Conservation (phyloP, 441 rosid species). For the Arabidopsis hybrid region DNA sequence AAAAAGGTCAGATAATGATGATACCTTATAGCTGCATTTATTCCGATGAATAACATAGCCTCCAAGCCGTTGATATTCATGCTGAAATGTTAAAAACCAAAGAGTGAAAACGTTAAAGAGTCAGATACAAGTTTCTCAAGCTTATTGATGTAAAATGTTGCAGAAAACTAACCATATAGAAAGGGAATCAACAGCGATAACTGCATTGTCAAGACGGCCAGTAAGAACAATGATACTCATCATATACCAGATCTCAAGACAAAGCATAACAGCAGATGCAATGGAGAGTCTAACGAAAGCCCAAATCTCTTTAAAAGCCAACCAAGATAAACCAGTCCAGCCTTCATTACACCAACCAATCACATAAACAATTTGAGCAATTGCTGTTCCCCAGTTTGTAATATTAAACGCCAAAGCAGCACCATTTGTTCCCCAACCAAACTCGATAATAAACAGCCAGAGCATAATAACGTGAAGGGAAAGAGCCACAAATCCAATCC, state of each 20-base stretch:
- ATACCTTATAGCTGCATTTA: conserved; percentile 83
- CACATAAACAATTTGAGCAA: conserved; percentile 63
- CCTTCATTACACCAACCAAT: conserved; percentile 65
- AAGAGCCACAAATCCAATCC: conserved; percentile 63
- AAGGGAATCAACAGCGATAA: conserved; percentile 74
- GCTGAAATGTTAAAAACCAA: conserved; percentile 45
- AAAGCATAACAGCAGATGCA: conserved; percentile 93
- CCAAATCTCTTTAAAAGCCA: conserved; percentile 74
- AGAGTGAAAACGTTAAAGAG: neutral
- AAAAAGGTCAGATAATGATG: neutral
- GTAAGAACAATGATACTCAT: conserved; percentile 73
- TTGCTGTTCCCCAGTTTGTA: conserved; percentile 53
- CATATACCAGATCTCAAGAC: conserved; percentile 87
- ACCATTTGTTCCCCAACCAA: conserved; percentile 68
- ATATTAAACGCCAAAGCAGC: conserved; percentile 77
- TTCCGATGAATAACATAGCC: conserved; percentile 76
- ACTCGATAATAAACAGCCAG: conserved; percentile 54
- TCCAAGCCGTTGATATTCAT: conserved; percentile 77
- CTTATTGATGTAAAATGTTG: neutral
- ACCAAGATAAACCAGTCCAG: conserved; percentile 71
- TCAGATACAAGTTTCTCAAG: neutral
- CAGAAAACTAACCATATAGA: conserved; percentile 70
- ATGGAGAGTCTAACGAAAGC: conserved; percentile 77
- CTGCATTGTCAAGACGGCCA: conserved; percentile 73
- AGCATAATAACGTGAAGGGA: conserved; percentile 53